Conservation (phyloP, 1,284 basidiomycete species). For the Lignosus rhinocerotis region DNA sequence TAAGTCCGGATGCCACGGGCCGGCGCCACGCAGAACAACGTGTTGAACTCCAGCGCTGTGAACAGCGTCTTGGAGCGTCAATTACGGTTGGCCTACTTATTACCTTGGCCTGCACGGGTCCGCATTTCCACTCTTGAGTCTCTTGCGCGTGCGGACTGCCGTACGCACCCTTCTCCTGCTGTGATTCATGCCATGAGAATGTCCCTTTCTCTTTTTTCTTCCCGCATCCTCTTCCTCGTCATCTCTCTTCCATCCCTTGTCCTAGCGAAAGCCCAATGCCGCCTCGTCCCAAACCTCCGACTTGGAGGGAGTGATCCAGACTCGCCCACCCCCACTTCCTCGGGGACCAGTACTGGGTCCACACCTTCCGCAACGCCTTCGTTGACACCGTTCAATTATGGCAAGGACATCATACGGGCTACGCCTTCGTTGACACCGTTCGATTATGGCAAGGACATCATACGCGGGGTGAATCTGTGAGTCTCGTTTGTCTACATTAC, state of each 20-base stretch:
- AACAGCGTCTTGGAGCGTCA: too few relatives aligned
- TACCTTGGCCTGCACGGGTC: background rate
- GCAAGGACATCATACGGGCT: too few relatives aligned
- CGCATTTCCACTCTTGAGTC: background rate
- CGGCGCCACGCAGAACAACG: too few relatives aligned
- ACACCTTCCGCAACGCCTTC: slow-evolving; percentile 4
- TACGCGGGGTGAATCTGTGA: slow-evolving; percentile 68
- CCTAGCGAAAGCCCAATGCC: slow-evolving; percentile 26
- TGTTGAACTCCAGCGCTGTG: too few relatives aligned
- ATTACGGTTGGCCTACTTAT: too few relatives aligned
- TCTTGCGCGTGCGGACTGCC: background rate
- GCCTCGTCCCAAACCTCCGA: slow-evolving; percentile 23
- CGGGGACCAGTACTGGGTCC: slow-evolving; percentile 1
- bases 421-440: slow-evolving; percentile 38
- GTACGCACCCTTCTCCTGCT: background rate
- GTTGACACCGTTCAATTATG: slow-evolving; percentile 43
- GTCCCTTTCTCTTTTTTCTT: background rate
- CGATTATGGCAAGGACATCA: slow-evolving; percentile 49
- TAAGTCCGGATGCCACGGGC: too few relatives aligned
- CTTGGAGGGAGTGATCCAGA: slow-evolving; percentile 7
- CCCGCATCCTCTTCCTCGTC: background rate
- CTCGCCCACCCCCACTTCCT: slow-evolving; percentile 2
- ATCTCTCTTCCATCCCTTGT: background rate
- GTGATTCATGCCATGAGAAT: slow-evolving; percentile 7
- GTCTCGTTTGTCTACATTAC: slow-evolving; percentile 28